Evolutionary conservation across 2,329 filamentous ascomycete species (phyloP).

Genomic region (Cladosporium phlei): DNA sequence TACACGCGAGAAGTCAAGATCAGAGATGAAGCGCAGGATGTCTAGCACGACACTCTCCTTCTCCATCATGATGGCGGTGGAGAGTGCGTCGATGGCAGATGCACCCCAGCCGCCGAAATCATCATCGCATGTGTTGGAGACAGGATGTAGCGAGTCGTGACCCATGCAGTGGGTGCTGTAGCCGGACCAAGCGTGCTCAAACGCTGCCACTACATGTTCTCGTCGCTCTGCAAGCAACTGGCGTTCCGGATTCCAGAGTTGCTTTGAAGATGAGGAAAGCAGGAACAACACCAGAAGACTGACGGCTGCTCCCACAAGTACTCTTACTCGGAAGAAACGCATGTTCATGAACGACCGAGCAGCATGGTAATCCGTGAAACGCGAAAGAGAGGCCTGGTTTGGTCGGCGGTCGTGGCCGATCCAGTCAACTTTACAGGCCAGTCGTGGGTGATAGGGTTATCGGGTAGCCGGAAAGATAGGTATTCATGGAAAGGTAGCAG

Average conservation of each 20-base stretch:
- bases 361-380: background rate
- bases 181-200: slow-evolving; percentile 32
- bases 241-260: background rate
- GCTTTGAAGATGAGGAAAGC: background rate
- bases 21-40: slow-evolving; percentile 21
- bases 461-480: background rate
- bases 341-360: background rate
- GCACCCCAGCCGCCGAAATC: slow-evolving; percentile 27
- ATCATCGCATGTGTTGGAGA: slow-evolving; percentile 25
- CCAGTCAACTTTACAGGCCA: background rate
- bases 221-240: background rate
- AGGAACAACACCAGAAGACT: background rate
- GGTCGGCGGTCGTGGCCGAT: too few species aligned
- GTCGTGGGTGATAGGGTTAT: too few species aligned
- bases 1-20: slow-evolving; percentile 19
- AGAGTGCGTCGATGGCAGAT: slow-evolving; percentile 23
- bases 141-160: slow-evolving; percentile 29
- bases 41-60: slow-evolving; percentile 18
- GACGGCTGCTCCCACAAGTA: background rate
- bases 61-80: slow-evolving; percentile 24
- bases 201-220: slow-evolving; percentile 14
- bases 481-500: background rate
- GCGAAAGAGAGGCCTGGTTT: too few species aligned
- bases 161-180: slow-evolving; percentile 32
- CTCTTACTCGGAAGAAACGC: background rate